Evolutionary conservation across 495 filamentous ascomycete genomes (phyloP), one percentile per base, ranked within the genome.

Genomic region (Beverwykella pulmonaria): DNA sequence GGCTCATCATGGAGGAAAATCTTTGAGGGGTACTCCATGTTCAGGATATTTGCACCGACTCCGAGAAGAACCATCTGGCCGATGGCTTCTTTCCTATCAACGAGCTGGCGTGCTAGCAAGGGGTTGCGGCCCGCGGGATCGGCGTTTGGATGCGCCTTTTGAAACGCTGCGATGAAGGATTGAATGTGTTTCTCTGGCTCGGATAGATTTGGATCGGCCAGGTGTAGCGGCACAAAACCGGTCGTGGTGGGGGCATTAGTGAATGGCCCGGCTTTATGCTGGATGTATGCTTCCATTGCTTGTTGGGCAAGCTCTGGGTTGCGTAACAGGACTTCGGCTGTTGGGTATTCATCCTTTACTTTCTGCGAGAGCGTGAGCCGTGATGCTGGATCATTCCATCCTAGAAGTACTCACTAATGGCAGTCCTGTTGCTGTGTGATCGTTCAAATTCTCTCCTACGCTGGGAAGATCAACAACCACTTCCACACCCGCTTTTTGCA

Each of bases 391-490:
- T 17, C 12, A 30, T 7, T 7, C 7, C 26, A 1, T 10, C 39
- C 8, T 3, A 30, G 12, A 9, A 54, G 2, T 4, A 54, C 52
- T 53, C 50, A 63, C 64, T 2, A 62, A n/a, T 17, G 47, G 8
- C 14, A 67, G 25, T 8, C 44, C 62, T 1, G 57, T 58, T 7
- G 62, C 68, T 19, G 50, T 49, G 36, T 72, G 70, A 34, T 72
- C 70, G 19, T 67, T 67, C 19, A 72, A 39, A 39, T 70, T 70
- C 46, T 72, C 67, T 8, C 70, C 70, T n/a, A 72, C 67, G 22
- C 34, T 29, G 1, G 66, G 56, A 56, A 53, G 58, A 15, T 67
- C 63, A 23, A 66, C 52, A 26, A 69, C 29, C 17, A 63, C 26
- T 1, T 69, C 46, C 23, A 72, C 34, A 15, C 70, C 70, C 7